A percentile compares a stretch with the other conserved stretches of the same genome.
Evolutionary conservation across 2,329 filamentous ascomycete genomes (phyloP).

Genomic region (Thermoascus crustaceus): DNA sequence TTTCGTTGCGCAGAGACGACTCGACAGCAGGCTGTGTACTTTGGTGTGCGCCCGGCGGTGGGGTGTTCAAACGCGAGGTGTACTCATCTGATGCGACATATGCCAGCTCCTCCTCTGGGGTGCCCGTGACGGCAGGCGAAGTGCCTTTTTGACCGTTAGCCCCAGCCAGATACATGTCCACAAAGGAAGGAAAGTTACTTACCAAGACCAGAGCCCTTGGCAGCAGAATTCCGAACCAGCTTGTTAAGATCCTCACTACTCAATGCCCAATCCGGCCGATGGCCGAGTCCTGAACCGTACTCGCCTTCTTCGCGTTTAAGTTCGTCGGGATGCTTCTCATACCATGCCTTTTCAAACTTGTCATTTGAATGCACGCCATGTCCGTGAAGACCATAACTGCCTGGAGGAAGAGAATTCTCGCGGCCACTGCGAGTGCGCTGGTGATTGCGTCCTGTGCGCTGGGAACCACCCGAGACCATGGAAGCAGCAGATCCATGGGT

Average conservation of each 20-base stretch:
- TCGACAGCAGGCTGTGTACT: constrained; percentile 41
- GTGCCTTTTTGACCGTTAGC: too few species aligned
- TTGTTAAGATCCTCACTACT: constrained; percentile 85
- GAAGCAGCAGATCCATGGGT: constrained; percentile 29
- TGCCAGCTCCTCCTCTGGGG: constrained; percentile 83
- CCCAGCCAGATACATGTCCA: too few species aligned
- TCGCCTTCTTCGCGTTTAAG: constrained; percentile 64
- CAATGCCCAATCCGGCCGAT: constrained; percentile 69
- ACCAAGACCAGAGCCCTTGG: constrained; percentile 46
- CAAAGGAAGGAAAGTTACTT: constrained; percentile 25
- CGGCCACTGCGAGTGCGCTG: constrained; percentile 64
- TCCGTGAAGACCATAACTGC: constrained; percentile 87
- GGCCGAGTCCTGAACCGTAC: constrained; percentile 52
- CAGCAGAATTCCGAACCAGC: constrained; percentile 66
- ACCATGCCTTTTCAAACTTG: constrained; percentile 85
- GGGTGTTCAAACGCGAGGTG: constrained; percentile 65
- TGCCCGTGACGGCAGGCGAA: constrained; percentile 55
- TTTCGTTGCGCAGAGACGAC: constrained; percentile 45
- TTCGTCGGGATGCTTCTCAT: constrained; percentile 80
- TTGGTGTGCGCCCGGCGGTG: constrained; percentile 37
- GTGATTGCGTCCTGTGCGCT: constrained; percentile 49
- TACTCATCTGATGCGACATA: constrained; percentile 84
- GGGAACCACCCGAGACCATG: constrained; percentile 10
- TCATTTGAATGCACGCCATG: constrained; percentile 69
- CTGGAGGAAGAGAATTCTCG: constrained; percentile 66